Percentiles rank a stretch among this genome's conserved stretches.
phyloP scores from a whole-genome alignment of 352 stramenopile genomes.

The Plasmopara halstedii region DNA sequence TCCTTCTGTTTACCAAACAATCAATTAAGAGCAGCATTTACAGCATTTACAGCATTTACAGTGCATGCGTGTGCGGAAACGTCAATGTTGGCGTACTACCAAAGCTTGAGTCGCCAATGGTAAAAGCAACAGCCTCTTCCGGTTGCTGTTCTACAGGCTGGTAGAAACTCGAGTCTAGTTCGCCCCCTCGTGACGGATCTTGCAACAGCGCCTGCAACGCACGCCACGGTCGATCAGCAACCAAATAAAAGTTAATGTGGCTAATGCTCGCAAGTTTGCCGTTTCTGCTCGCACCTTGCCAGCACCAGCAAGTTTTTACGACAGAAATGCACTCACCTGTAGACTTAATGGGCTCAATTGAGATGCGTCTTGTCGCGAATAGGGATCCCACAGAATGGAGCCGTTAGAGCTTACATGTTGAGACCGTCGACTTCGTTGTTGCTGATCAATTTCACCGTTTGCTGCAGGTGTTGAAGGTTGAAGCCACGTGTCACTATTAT shows the following conservation, averaged over 20 bases:
- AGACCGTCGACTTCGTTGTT: conserved; percentile 17
- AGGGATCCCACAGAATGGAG: conserved; percentile 30
- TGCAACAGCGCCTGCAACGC: conserved; percentile 30
- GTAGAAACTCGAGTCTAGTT: conserved; percentile 28
- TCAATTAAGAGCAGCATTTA: neutral
- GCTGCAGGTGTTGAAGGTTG: conserved; percentile 6
- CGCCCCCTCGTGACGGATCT: conserved; percentile 19
- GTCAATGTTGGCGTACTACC: conserved; percentile 13
- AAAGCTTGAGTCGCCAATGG: conserved; percentile 17
- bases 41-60: conserved; percentile 1
- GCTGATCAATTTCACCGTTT: conserved; percentile 19
- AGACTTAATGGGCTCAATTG: conserved; percentile 39
- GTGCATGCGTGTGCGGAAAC: conserved; percentile 20
- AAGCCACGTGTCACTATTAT: conserved; percentile 17
- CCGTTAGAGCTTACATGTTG: conserved; percentile 20
- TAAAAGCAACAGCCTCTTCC: conserved; percentile 14
- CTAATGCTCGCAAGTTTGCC: conserved; percentile 2
- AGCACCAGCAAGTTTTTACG: conserved; percentile 21
- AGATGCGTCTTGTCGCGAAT: conserved; percentile 29
- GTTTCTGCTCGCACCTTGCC: conserved; percentile 3
- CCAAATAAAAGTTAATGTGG: conserved; percentile 18
- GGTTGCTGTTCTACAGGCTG: conserved; percentile 17
- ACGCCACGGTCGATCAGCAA: conserved; percentile 22
- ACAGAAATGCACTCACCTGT: conserved; percentile 48
- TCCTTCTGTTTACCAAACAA: too few relatives aligned